Evolutionary conservation across 148 eudicot genomes (phyloP), one percentile per base, ranked within the genome.

Genomic region (Euryodendron excelsum): DNA sequence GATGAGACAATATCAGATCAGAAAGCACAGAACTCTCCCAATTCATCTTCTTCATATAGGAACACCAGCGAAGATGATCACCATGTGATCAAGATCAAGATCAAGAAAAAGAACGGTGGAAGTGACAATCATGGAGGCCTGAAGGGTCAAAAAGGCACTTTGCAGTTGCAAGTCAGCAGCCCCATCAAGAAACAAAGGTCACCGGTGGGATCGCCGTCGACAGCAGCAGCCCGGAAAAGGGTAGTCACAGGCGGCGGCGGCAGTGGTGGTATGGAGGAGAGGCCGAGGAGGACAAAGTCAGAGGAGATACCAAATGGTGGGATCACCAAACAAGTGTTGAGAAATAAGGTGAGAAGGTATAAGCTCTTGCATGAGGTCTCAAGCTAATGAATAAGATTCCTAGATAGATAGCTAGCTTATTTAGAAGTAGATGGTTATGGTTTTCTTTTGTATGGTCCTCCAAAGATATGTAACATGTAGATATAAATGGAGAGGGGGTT

Each of bases 301-400:
- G 79, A 78, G 53, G 84, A 83, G 55, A 74, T 80, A 74, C 28
- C 82, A 28, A 85, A 85, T 27, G 78, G 87, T 77, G 79, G 81
- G 45, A 86, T 82, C 41, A 82, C 82, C 33, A 91, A 86, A 80
- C 89, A 79, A 64, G 87, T 87, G 27, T 84, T 88, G 48, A 91
- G 89, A 55, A 84, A 85, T 64, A 90, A 87, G 83, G 96, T 90
- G 63, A 90, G 96, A 81, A 85, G 96, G 84, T 91, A 91, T 72
- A 91, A 90, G 84, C 84, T 90, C 60, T 86, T 91, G 80, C 90
- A 91, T 55, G 92, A 91, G 84, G 90, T 89, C 59, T 87, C 89
- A 45, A 84, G 88, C 74, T 73, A 79, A 28, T 70, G 74, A 69
- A 31, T 39, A 47, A 36, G 21, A 12, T 68, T 28, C 23, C 25